These are phyloP conservation scores for Dryas alaskensis DNA, from an alignment of 306 rosid genomes.

Conservation along the genomic window DNA sequence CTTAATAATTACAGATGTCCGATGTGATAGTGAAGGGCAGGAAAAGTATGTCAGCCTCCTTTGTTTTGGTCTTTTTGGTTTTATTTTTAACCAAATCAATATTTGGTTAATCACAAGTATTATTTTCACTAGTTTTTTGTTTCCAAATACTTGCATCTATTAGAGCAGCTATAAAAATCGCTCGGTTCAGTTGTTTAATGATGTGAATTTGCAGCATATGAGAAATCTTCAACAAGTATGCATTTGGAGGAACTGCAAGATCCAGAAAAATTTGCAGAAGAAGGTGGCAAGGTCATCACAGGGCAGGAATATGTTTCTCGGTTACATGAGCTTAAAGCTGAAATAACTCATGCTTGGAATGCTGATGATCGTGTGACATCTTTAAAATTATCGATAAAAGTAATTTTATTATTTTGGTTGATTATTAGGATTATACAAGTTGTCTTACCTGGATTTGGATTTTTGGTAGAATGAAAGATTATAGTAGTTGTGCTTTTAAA, in stretches of 20 bases:
- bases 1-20: constrained; percentile 58
- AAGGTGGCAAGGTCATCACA: constrained; percentile 62
- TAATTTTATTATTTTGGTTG: constrained; percentile 27
- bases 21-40: constrained; percentile 67
- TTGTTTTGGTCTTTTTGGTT: constrained; percentile 14
- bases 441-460: neutral
- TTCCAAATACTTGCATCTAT: neutral
- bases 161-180: constrained; percentile 16
- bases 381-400: constrained; percentile 77
- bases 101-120: constrained; percentile 2
- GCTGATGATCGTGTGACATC: constrained; percentile 77
- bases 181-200: constrained; percentile 21
- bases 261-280: constrained; percentile 60
- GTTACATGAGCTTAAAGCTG: constrained; percentile 86
- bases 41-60: constrained; percentile 56
- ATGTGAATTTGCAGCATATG: constrained; percentile 51
- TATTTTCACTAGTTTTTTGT: neutral
- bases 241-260: constrained; percentile 82
- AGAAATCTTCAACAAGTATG: constrained; percentile 63
- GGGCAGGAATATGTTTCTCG: constrained; percentile 83
- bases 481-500: neutral
- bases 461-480: neutral
- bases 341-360: constrained; percentile 73
- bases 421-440: constrained; percentile 14
- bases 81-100: constrained; percentile 9